These are phyloP conservation scores for Chlamydomonas reinhardtii DNA, from an alignment of 163 green algal genomes.

Conservation along the genomic window DNA sequence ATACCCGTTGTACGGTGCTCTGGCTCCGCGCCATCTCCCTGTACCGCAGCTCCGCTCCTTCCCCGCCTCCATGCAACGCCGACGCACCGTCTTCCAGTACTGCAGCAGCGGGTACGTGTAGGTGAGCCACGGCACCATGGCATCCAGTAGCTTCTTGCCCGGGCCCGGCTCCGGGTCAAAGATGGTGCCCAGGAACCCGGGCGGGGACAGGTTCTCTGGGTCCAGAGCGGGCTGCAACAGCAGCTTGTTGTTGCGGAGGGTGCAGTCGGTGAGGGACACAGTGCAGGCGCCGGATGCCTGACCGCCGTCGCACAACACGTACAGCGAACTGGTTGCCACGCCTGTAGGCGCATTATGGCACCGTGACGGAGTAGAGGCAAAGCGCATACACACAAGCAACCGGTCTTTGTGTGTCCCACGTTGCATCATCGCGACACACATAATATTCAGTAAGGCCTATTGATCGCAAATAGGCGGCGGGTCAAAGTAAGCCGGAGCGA, in stretches of 20 bases:
- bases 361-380: background rate
- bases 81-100: background rate
- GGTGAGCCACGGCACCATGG: background rate
- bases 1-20: too few relatives aligned
- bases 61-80: too few relatives aligned
- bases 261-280: background rate
- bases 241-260: background rate
- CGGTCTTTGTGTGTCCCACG: too few relatives aligned
- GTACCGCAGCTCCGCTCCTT: background rate
- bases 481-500: too few relatives aligned
- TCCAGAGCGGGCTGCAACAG: background rate
- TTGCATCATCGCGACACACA: too few relatives aligned
- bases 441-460: too few relatives aligned
- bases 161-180: background rate
- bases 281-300: background rate
- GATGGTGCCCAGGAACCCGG: background rate
- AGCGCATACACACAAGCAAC: too few relatives aligned
- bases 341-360: too few relatives aligned
- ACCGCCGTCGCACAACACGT: background rate
- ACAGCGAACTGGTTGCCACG: background rate
- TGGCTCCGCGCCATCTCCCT: too few relatives aligned
- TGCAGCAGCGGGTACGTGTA: background rate
- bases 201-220: background rate
- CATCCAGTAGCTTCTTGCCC: background rate
- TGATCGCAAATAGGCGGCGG: too few relatives aligned